These are phyloP conservation scores for Tetracladium setigerum DNA, from an alignment of 495 filamentous ascomycete genomes.

Conservation along the genomic window DNA sequence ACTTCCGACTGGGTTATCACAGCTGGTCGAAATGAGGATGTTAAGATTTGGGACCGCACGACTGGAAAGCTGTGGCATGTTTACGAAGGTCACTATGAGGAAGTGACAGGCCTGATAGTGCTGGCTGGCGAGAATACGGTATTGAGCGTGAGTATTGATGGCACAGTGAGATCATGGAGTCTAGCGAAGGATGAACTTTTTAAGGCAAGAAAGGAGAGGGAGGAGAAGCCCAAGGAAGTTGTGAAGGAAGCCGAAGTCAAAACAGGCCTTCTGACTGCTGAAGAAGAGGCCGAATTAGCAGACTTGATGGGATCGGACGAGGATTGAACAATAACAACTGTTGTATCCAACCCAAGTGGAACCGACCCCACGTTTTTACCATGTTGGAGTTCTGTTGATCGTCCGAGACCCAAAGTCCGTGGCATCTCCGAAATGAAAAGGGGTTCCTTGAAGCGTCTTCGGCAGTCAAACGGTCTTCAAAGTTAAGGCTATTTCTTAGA, in stretches of 20 bases:
- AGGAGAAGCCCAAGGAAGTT: conserved; percentile 31
- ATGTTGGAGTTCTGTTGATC: not conserved
- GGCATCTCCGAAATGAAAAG: no score
- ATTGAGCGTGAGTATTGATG: conserved; percentile 82
- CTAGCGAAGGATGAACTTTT: conserved; percentile 57
- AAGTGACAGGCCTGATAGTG: conserved; percentile 73
- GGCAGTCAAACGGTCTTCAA: no score
- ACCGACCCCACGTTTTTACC: not conserved
- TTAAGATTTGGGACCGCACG: conserved; percentile 76
- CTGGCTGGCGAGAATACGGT: conserved; percentile 47
- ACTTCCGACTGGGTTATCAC: conserved; percentile 79
- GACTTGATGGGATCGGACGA: conserved; percentile 63
- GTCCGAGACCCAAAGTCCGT: no score
- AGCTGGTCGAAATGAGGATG: conserved; percentile 82
- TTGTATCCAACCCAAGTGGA: not conserved
- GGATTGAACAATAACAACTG: conserved; percentile 7
- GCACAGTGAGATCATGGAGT: conserved; percentile 76
- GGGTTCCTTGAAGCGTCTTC: no score
- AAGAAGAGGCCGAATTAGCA: conserved; percentile 77
- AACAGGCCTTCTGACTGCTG: conserved; percentile 49
- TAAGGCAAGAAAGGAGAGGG: conserved; percentile 39
- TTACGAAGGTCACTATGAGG: conserved; percentile 84
- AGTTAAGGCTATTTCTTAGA: no score
- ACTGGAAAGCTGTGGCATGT: conserved; percentile 69
- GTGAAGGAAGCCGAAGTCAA: conserved; percentile 24